A percentile compares a stretch with the other conserved stretches of the same genome.
Conservation (phyloP, 2,329 filamentous ascomycete genomes). For the Colletotrichum abscissum region DNA sequence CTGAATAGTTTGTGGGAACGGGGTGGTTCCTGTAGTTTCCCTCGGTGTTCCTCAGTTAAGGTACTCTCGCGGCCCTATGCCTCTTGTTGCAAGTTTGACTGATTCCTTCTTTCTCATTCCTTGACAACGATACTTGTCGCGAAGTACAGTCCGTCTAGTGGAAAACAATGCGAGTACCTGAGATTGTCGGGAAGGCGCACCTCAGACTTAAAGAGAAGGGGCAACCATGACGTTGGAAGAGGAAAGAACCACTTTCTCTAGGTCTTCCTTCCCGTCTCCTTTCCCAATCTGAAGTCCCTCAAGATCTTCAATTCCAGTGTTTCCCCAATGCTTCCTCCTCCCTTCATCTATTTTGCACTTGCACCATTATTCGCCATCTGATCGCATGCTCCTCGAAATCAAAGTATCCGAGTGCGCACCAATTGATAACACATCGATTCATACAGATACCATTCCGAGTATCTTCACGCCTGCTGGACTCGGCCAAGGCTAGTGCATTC, state of each 20-base stretch:
- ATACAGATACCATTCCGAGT: neutral
- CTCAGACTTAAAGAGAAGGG: neutral
- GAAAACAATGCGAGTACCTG: neutral
- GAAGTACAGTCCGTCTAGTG: neutral
- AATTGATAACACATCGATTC: no score
- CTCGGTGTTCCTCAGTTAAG: neutral
- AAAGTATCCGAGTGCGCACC: neutral
- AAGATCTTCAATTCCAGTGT: neutral
- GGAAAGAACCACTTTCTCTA: neutral
- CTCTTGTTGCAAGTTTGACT: no score
- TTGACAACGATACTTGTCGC: neutral
- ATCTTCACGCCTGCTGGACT: neutral
- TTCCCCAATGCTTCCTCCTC: neutral
- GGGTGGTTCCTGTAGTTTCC: neutral
- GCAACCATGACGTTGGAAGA: neutral
- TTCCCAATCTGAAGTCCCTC: neutral
- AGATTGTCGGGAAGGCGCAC: neutral
- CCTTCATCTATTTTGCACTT: neutral
- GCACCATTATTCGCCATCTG: neutral
- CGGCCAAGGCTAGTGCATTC: conserved; percentile 8
- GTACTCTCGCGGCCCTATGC: no score
- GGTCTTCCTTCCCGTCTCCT: neutral
- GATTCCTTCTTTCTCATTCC: neutral
- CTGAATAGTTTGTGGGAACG: neutral
- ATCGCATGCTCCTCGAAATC: conserved; percentile 22